Conservation (phyloP, 2,329 filamentous ascomycete genomes). For the Nakataea oryzae region DNA sequence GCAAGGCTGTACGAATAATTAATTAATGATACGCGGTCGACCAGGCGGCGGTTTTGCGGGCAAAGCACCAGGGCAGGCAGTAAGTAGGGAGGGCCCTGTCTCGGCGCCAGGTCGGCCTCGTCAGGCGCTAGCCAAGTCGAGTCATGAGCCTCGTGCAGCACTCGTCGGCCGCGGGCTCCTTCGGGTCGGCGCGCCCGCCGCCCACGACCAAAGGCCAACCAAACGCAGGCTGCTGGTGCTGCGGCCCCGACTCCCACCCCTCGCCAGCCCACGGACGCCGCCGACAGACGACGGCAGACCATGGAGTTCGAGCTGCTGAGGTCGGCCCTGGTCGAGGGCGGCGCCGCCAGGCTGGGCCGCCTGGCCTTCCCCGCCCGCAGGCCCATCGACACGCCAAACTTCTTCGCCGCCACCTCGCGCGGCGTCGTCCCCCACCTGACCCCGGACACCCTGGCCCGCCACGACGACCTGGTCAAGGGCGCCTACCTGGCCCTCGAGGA, state of each 20-base stretch:
- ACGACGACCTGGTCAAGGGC: slow-evolving; percentile 50
- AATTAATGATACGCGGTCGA: no score
- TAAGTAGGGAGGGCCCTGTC: not conserved
- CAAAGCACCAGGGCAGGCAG: no score
- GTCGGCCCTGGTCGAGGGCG: slow-evolving; percentile 23
- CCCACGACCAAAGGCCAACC: not conserved
- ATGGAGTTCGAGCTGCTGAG: slow-evolving; percentile 38
- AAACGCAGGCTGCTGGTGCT: no score
- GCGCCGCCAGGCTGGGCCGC: slow-evolving; percentile 54
- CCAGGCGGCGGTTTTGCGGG: no score
- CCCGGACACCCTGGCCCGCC: slow-evolving; percentile 65
- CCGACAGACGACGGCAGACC: not conserved
- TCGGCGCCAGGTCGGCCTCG: not conserved
- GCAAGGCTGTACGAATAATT: no score
- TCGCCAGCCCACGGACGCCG: not conserved
- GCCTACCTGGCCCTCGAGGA: slow-evolving; percentile 84
- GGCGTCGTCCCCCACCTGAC: slow-evolving; percentile 81
- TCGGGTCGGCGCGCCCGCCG: no score
- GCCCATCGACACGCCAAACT: slow-evolving; percentile 73
- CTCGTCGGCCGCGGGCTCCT: not conserved
- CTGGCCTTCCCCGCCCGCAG: slow-evolving; percentile 52
- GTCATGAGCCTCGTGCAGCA: not conserved
- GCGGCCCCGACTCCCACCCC: no score
- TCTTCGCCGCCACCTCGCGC: slow-evolving; percentile 69
- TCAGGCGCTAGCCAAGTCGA: no score